Conservation (phyloP, 2,329 filamentous ascomycete species). For the Penicillium sp. region DNA sequence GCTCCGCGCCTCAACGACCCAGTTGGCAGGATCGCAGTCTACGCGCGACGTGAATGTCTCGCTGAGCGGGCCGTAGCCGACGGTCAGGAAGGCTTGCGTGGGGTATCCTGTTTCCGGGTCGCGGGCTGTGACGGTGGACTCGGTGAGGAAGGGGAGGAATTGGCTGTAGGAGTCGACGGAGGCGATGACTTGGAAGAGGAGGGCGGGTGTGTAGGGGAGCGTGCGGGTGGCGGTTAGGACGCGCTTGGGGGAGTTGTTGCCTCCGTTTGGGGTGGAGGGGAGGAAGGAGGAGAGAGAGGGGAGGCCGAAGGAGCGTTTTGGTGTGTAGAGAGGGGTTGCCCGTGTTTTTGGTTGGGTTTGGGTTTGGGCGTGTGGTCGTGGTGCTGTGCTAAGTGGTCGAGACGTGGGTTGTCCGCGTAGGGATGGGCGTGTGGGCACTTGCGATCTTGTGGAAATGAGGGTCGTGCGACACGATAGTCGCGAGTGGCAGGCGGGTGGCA, state of each 20-base stretch:
- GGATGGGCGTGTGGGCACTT: neutral
- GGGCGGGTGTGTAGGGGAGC: slow-evolving; percentile 70
- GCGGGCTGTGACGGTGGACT: slow-evolving; percentile 75
- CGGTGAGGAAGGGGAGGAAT: slow-evolving; percentile 91
- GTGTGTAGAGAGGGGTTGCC: slow-evolving; percentile 5
- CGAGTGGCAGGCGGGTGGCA: slow-evolving; percentile 14
- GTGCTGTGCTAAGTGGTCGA: slow-evolving; percentile 18
- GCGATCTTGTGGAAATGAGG: neutral
- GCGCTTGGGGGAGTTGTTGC: slow-evolving; percentile 55
- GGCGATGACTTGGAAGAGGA: slow-evolving; percentile 83
- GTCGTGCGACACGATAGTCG: slow-evolving; percentile 20
- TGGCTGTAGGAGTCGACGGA: slow-evolving; percentile 80
- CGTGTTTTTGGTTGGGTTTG: slow-evolving; percentile 5
- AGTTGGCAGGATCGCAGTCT: slow-evolving; percentile 69
- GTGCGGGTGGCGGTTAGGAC: slow-evolving; percentile 71
- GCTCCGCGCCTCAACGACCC: slow-evolving; percentile 70
- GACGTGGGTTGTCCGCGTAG: neutral
- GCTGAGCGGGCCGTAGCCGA: slow-evolving; percentile 81
- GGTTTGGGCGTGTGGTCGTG: slow-evolving; percentile 7
- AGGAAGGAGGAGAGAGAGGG: slow-evolving; percentile 35
- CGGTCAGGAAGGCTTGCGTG: slow-evolving; percentile 72
- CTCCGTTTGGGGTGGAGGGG: slow-evolving; percentile 20
- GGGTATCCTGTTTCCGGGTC: slow-evolving; percentile 60
- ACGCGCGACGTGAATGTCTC: slow-evolving; percentile 82
- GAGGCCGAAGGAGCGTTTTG: slow-evolving; percentile 28